phyloP scores from a whole-genome alignment of 2,329 filamentous ascomycete species.

The Ambrosiella cleistominuta region DNA sequence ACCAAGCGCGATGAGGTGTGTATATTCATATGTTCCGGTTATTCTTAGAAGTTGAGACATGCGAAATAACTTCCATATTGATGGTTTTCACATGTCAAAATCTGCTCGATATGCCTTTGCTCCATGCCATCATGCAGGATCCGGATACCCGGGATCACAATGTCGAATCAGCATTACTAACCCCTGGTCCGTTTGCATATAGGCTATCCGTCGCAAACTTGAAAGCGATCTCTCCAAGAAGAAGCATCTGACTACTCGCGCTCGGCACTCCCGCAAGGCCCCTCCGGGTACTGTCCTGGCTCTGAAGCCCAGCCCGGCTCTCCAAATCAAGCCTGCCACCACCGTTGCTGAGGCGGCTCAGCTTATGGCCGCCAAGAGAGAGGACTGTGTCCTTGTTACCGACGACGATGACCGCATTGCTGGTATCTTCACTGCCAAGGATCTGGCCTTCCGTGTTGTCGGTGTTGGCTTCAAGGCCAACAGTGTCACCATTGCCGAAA shows the following conservation, averaged over 20 bases:
- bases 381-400: conserved; percentile 93
- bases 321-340: conserved; percentile 91
- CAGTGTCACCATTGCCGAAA: conserved; percentile 85
- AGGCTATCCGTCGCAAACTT: conserved; percentile 95
- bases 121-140: background rate
- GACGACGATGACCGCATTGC: conserved; percentile 96
- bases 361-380: conserved; percentile 95
- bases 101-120: too few species aligned
- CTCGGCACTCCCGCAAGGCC: conserved; percentile 76
- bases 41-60: background rate
- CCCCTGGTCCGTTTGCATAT: conserved; percentile 13
- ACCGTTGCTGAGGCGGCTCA: conserved; percentile 93
- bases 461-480: conserved; percentile 76
- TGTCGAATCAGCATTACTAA: conserved; percentile 6
- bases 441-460: conserved; percentile 91
- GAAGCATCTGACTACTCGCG: conserved; percentile 61
- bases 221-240: conserved; percentile 97
- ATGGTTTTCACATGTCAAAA: too few species aligned
- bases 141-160: background rate
- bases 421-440: conserved; percentile 97
- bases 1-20: conserved; percentile 94
- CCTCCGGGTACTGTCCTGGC: conserved; percentile 91
- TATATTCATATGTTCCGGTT: conserved; percentile 15
- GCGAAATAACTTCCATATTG: too few species aligned
- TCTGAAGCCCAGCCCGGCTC: conserved; percentile 81